phyloP scores from a whole-genome alignment of 768 basidiomycete species.

The Tubosaeta sp. region DNA sequence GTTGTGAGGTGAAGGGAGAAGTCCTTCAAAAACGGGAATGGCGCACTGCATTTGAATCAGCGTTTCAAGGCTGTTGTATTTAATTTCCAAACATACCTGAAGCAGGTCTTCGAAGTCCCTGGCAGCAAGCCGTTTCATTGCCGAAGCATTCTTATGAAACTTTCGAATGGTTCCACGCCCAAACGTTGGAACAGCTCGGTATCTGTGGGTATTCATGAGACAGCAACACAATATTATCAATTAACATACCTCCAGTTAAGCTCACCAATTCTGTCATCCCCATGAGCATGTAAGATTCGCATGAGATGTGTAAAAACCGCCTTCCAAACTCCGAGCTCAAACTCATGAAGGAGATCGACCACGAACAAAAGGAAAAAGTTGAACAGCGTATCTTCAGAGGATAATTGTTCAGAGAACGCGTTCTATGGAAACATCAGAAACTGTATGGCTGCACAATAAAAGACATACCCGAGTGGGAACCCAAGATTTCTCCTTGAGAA shows the following conservation, averaged over 20 bases:
- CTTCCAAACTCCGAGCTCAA: constrained; percentile 1
- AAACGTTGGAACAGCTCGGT: background rate
- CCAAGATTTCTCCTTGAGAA: background rate
- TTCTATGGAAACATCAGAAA: background rate
- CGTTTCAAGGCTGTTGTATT: too few relatives aligned
- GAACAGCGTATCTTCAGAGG: background rate
- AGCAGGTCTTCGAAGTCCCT: background rate
- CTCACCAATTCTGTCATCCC: background rate
- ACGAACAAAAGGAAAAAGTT: background rate
- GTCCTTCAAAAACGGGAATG: background rate
- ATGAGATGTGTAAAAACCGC: background rate
- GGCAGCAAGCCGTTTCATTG: background rate
- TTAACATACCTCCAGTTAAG: background rate
- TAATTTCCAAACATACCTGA: background rate
- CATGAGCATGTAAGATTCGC: background rate
- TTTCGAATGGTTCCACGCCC: background rate
- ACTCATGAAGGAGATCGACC: background rate
- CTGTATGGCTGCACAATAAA: background rate
- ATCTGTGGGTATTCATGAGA: background rate
- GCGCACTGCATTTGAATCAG: background rate
- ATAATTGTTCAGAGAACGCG: background rate
- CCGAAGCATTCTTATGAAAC: background rate
- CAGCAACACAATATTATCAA: too few relatives aligned
- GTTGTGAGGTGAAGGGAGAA: constrained; percentile 10
- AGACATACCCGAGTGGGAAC: background rate